phyloP scores from a whole-genome alignment of 2,329 filamentous ascomycete species.

The Blastomyces parvus region DNA sequence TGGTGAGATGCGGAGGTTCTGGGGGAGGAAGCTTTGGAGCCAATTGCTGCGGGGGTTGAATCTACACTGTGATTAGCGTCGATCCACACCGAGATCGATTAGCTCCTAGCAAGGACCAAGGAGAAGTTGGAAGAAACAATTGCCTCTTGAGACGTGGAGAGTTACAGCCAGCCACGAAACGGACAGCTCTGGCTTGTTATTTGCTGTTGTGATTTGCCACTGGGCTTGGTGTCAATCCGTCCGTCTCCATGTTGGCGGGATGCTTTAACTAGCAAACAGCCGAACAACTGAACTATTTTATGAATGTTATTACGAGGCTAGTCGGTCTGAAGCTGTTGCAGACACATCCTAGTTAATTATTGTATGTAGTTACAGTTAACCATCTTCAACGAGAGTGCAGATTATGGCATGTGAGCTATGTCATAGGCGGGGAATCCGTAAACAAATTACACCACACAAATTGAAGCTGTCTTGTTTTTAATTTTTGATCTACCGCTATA shows the following conservation, averaged over 20 bases:
- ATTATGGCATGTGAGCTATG: not conserved
- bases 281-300: not conserved
- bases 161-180: not conserved
- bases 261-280: not conserved
- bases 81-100: not conserved
- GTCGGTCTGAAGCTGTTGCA: not conserved
- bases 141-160: not conserved
- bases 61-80: not conserved
- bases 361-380: no score
- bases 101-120: not conserved
- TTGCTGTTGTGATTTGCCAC: not conserved
- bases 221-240: not conserved
- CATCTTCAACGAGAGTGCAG: not conserved
- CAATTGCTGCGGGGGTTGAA: not conserved
- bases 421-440: not conserved
- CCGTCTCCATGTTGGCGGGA: not conserved
- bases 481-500: slow-evolving; percentile 10
- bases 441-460: not conserved
- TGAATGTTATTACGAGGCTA: not conserved
- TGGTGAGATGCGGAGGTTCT: not conserved
- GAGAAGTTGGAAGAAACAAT: not conserved
- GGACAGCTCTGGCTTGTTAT: not conserved
- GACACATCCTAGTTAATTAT: not conserved
- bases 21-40: not conserved
- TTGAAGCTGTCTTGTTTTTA: not conserved